Evolutionary conservation across 2,329 filamentous ascomycete species (phyloP).

Genomic region (Diaporthe capsici): DNA sequence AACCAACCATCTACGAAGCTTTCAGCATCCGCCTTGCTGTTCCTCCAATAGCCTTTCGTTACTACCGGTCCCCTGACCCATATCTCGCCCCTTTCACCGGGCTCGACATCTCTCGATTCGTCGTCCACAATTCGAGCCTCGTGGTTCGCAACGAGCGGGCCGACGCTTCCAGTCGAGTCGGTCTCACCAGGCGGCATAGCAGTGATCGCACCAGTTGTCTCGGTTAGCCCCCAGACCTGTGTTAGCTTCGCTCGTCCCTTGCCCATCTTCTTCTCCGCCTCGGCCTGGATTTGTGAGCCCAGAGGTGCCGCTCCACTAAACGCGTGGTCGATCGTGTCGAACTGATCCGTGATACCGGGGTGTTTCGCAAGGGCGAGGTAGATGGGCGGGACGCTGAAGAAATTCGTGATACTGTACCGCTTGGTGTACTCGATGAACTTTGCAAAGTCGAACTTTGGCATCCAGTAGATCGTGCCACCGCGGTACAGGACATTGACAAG

Average conservation of each 20-base stretch:
- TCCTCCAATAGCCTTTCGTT: conserved; percentile 80
- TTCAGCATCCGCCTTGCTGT: conserved; percentile 73
- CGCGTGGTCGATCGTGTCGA: conserved; percentile 63
- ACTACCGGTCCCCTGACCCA: conserved; percentile 80
- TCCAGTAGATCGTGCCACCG: conserved; percentile 70
- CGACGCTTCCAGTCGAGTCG: conserved; percentile 63
- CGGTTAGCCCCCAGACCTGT: conserved; percentile 72
- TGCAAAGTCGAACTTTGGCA: conserved; percentile 70
- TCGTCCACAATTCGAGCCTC: conserved; percentile 56
- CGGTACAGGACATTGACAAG: conserved; percentile 57
- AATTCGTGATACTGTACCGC: conserved; percentile 64
- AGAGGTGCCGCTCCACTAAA: conserved; percentile 70
- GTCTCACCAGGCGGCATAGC: conserved; percentile 55
- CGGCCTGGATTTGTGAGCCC: conserved; percentile 65
- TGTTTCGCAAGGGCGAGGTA: conserved; percentile 71
- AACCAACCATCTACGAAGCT: conserved; percentile 76
- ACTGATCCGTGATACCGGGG: conserved; percentile 68
- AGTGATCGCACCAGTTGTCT: conserved; percentile 66
- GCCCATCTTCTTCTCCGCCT: conserved; percentile 64
- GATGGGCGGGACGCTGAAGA: conserved; percentile 74
- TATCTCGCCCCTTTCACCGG: conserved; percentile 68
- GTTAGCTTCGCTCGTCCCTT: conserved; percentile 56
- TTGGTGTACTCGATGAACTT: conserved; percentile 68
- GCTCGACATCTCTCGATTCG: conserved; percentile 54
- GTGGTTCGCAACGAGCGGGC: conserved; percentile 56